Base-by-base conservation (phyloP, 1,284 basidiomycete species). In the Fomes fomentarius region DNA sequence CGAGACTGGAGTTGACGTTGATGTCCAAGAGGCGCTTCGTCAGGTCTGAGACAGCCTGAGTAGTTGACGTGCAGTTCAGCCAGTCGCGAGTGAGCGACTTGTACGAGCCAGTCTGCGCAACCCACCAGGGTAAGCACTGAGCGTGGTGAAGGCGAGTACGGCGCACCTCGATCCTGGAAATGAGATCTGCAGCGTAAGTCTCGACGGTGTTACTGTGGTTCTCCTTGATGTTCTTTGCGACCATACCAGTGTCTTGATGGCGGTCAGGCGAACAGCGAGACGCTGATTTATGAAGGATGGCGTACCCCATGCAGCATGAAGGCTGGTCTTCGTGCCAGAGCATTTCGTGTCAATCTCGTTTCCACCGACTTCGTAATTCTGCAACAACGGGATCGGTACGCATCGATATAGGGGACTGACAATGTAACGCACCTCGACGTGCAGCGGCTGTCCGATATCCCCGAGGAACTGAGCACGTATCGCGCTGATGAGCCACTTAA, bases 231-330 rank as follows among this genome's bases (percentile, higher is more conserved):
- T 78, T 74, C 51, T 71, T 75, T 53, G 70, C 73, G 51, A 82
- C 70, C 47, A 83, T 73, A 8, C 78, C 76, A 31, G 78, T 75
- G 60, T 82, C 78, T 79, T n/a, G n/a, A n/a, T n/a, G n/a, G 47
- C 4, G 11, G 41, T 26, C 11, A 43, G 17, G 30, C 14, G 28
- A 42, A 19, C 22, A 38, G 69, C 14, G 19, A 41, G 25, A 12
- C n/a, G n/a, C n/a, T n/a, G n/a, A n/a, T n/a, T n/a, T n/a, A n/a
- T n/a, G n/a, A n/a, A n/a, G n/a, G n/a, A n/a, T n/a, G 25, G 25
- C 34, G 64, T 73, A 48, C 46, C 39, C 30, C 50, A 26, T 60
- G 80, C 81, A 5, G 81, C 66, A 57, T 84, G 82, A 28, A 84
- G 66, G 60, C 84, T 83, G 15, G 76, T 80, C 11, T 61, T 66